Evolutionary conservation across 331 rosid species (phyloP).

Genomic region (Malus hybrid): DNA sequence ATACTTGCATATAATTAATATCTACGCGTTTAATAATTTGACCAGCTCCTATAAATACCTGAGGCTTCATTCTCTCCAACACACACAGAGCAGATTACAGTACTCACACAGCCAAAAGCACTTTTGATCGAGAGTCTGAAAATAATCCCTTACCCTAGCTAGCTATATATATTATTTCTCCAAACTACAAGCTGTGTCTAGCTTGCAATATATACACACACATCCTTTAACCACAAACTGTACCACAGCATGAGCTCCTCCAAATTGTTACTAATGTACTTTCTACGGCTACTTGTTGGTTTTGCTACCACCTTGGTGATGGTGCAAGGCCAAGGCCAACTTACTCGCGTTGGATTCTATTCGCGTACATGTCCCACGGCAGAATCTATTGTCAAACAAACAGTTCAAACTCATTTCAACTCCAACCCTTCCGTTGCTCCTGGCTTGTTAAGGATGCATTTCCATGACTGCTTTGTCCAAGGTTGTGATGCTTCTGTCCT

Average conservation of each 20-base stretch:
- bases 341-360: constrained; percentile 50
- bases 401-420: constrained; percentile 36
- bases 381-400: constrained; percentile 49
- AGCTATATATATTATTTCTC: too few relatives aligned
- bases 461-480: constrained; percentile 74
- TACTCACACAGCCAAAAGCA: too few relatives aligned
- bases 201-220: neutral
- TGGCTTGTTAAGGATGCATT: constrained; percentile 61
- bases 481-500: constrained; percentile 85
- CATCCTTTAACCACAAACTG: neutral
- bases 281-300: constrained; percentile 14
- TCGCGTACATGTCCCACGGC: constrained; percentile 36
- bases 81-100: too few relatives aligned
- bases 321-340: constrained; percentile 42
- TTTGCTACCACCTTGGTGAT: neutral
- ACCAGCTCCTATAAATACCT: too few relatives aligned
- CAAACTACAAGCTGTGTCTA: neutral
- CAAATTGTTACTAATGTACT: neutral
- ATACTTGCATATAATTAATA: too few relatives aligned
- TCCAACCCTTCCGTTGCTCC: constrained; percentile 49
- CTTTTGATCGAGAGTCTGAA: too few relatives aligned
- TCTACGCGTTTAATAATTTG: too few relatives aligned
- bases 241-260: too few relatives aligned
- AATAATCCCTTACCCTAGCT: too few relatives aligned
- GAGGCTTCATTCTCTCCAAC: too few relatives aligned